Conservation (phyloP, 2,329 filamentous ascomycete genomes). For the Pseudogymnoascus sp. region DNA sequence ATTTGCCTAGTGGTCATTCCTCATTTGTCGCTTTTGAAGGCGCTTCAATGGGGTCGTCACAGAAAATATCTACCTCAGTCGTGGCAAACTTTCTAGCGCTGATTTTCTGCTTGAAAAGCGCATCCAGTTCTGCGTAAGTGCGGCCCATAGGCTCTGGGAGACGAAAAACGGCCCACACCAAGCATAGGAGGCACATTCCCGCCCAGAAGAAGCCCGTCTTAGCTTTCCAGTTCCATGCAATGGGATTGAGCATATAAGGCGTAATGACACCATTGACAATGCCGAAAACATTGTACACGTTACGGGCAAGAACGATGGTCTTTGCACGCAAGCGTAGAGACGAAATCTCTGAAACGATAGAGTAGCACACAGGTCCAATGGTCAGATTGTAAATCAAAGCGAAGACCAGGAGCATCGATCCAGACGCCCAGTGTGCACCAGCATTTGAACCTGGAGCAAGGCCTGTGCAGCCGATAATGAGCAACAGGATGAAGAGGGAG, state of each 20-base stretch:
- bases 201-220: constrained; percentile 83
- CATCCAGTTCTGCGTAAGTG: constrained; percentile 40
- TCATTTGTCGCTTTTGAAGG: no score
- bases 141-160: constrained; percentile 38
- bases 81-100: constrained; percentile 24
- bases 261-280: constrained; percentile 27
- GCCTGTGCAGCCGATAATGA: constrained; percentile 40
- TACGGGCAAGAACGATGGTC: constrained; percentile 34
- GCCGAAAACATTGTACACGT: constrained; percentile 27
- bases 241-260: constrained; percentile 38
- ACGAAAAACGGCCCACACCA: constrained; percentile 34
- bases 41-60: no score
- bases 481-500: constrained; percentile 36
- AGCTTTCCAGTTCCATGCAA: constrained; percentile 78
- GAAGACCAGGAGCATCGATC: constrained; percentile 34
- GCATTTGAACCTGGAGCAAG: constrained; percentile 31
- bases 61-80: constrained; percentile 49
- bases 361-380: constrained; percentile 36
- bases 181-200: constrained; percentile 39
- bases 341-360: constrained; percentile 34
- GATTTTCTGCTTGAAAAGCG: constrained; percentile 35
- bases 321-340: constrained; percentile 34
- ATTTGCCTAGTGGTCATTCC: no score
- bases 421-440: constrained; percentile 37
- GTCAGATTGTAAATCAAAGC: constrained; percentile 38